Base-by-base conservation (phyloP, 192 early-diverging fungal species). In the Podila verticillata region DNA sequence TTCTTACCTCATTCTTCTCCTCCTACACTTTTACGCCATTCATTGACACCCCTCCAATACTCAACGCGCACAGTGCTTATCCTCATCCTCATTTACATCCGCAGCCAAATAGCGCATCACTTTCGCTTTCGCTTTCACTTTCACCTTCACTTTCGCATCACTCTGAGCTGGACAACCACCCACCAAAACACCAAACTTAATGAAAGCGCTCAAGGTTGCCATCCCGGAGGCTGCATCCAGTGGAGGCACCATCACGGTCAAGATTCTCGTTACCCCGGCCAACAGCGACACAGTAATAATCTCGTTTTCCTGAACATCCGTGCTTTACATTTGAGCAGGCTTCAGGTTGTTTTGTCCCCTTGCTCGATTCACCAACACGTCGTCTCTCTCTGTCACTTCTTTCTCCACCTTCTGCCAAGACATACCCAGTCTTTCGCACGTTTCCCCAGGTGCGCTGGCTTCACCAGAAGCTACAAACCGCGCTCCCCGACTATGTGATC, bases 141-240 rank as follows among this genome's bases (percentile, higher is more conserved):
- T 36, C 29, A 10, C 24, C 17, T 48, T 17, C 49, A 35, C 51
- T 29, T 15, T 57, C 30, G 22, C 17, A 32, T 20, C 49, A 57
- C 39, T 17, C 7, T 44, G 39, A 44, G 1, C 39, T 44, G 39
- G 39, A 24, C 19, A 7, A 26, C 48, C 15, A 10, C 9, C 2
- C 24, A 34, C 26, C 57, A 36, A 22, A n/a, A 24, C 65, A 35
- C 34, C 22, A 28, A 5, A 49, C 26, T 15, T 36, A 26, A 80
- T 72, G 70, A 72, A 62, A 51, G 30, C 65, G 20, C 49, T 80
- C 20, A 56, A 57, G 57, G 56, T 88, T 4, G 66, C 82, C 30
- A 83, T 88, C 34, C 87, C 87, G 1, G 87, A 88, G 47, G 87
- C 87, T 34, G 87, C 87, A 26, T 84, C 87, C 35, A 77, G 85